Base-by-base conservation (phyloP, 441 rosid species). In the Biscutella laevigata region DNA sequence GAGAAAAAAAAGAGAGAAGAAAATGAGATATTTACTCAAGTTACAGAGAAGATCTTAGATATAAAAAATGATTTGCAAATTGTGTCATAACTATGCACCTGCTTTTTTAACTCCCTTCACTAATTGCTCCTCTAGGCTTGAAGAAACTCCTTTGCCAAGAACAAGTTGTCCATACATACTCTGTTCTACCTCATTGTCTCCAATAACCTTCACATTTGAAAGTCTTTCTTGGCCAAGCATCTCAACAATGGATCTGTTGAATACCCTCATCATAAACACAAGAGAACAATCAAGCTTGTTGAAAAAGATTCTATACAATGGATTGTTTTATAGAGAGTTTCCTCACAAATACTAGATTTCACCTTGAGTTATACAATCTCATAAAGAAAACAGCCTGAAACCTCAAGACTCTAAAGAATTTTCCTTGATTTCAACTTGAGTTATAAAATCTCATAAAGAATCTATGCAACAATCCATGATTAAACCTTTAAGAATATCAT, bases 91-190 rank as follows among this genome's bases (percentile, higher is more conserved):
- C 30, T 34, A 33, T 29, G 3, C 64, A 89, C 97, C 94, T 58
- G 95, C 94, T 68, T 81, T 79, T 52, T 70, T 75, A 1, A 75
- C 95, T 74, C 86, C 92, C 69, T 80, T 82, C 6, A 84, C 86
- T 38, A 90, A 66, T 59, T 82, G 70, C 60, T 90, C 95, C 44
- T 84, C 87, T 61, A 74, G 28, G 56, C 77, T 81, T 55, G 86
- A 77, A 29, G 77, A 61, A 48, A 81, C 55, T 75, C 69, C 77
- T 61, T 76, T 71, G 42, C 88, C 80, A 30, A 76, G 73, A 35
- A 77, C 81, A 70, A 90, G 84, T 61, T 82, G 94, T 53, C 91
- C 83, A 17, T 90, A 86, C 62, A 86, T 71, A 67, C 95, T 84
- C 75, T 73, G 62, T 49, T 82, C 81, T 19, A 78, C 78, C 64